These are phyloP conservation scores for Neocucurbitaria cava DNA, from an alignment of 2,329 filamentous ascomycete species.

Conservation along the genomic window DNA sequence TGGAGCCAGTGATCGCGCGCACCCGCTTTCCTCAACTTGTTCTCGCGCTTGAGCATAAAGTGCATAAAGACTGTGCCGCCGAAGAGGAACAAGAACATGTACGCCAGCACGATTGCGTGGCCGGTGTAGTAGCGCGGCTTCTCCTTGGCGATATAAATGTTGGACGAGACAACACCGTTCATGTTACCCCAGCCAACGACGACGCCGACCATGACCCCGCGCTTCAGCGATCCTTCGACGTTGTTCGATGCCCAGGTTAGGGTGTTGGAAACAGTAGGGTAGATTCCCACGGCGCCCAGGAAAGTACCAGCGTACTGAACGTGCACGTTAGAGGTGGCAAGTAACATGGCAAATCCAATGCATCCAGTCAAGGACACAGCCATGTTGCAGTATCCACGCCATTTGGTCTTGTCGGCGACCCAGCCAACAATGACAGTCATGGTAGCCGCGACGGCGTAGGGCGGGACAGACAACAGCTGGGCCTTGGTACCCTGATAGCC, in stretches of 20 bases:
- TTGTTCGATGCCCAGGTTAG: conserved; percentile 92
- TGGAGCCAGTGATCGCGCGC: conserved; percentile 71
- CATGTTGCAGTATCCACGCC: conserved; percentile 83
- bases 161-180: conserved; percentile 83
- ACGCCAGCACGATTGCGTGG: conserved; percentile 77
- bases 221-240: conserved; percentile 89
- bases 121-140: conserved; percentile 74
- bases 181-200: conserved; percentile 93
- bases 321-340: conserved; percentile 67
- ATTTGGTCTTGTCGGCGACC: conserved; percentile 74
- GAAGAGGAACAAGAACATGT: conserved; percentile 74
- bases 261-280: conserved; percentile 85
- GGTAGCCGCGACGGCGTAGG: conserved; percentile 74
- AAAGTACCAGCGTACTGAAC: conserved; percentile 87
- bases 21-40: conserved; percentile 69
- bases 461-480: conserved; percentile 77
- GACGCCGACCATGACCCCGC: conserved; percentile 84
- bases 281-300: conserved; percentile 85
- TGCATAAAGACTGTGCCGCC: conserved; percentile 74
- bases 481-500: conserved; percentile 67
- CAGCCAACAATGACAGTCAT: conserved; percentile 75
- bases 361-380: conserved; percentile 73
- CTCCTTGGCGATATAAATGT: conserved; percentile 72
- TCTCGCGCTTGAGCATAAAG: conserved; percentile 70
- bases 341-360: conserved; percentile 79